Base-by-base conservation (phyloP, 2,329 filamentous ascomycete genomes). In the Fusarium irregulare region DNA sequence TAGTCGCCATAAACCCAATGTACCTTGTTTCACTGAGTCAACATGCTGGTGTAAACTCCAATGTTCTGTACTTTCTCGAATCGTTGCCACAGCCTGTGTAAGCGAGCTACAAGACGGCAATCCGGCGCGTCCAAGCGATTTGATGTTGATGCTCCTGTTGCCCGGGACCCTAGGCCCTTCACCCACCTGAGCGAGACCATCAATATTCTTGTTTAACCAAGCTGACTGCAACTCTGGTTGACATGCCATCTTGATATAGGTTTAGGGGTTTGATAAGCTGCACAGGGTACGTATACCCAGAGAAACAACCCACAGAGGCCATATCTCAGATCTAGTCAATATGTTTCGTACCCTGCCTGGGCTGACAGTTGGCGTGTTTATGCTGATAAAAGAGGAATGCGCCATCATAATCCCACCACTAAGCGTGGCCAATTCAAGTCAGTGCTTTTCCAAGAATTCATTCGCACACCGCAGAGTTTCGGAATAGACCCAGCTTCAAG, bases 331-430 rank as follows among this genome's bases (percentile, higher is more conserved):
- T 44, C 30, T 42, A 27, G 49, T 21, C 42, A 54, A 48, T 42
- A 37, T 47, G 49, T 64, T 68, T 54, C 32, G 48, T 54, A 27
- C 20, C 60, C 37, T 51, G 32, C 34, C 46, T 57, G 37, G 54
- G 30, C 48, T 59, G 61, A 65, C 45, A 51, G 45, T 32, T 67
- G 48, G 46, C 23, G 41, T 53, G 54, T 42, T 40, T 40, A 64
- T 57, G 30, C 28, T 32, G 45, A 37, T 32, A 28, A 21, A 46
- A 30, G 27, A 51, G 42, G 37, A 57, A 28, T 37, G 21, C 37
- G 37, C 47, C 34, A 54, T 48, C 44, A 49, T 55, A 60, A 50
- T 70, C 64, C 63, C 59, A 68, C 68, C 68, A 69, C 48, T 69
- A 44, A 69, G 59, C 42, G 51, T 28, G 21, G 9, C 25, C 40